Base-by-base conservation (phyloP, 495 filamentous ascomycete species). In the Chaetomium tenue region DNA sequence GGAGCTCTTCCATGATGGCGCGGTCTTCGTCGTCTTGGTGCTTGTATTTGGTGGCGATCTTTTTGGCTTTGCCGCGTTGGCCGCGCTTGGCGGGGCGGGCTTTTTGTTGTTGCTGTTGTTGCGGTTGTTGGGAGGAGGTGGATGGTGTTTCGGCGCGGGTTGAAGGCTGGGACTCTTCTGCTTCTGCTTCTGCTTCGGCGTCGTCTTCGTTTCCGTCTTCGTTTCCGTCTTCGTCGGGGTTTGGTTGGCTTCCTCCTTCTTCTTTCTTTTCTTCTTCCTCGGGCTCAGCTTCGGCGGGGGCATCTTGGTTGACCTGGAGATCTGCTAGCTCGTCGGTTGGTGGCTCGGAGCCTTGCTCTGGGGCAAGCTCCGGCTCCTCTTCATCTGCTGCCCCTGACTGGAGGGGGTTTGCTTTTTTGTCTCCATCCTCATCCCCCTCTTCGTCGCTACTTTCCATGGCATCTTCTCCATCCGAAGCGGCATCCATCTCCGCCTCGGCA, bases 11-110 rank as follows among this genome's bases (percentile, higher is more conserved):
- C 60, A 92, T 92, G 1, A 93, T 81, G 40, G 83, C 85, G 47
- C 92, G 90, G 66, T 98, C 94, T 71, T 94, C 92, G 20, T 95
- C 92, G 70, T 97, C 92, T 82, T 98, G 94, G 69, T 95, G 82
- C 39, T 91, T 92, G 75, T 98, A 98, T 77, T 97, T 98, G 53
- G 83, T 77, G 28, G 91, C 91, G 0, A 90, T 85, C 71, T 95
- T 96, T 79, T 94, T 96, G 52, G 86, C 85, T 72, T 97, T 98
- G 51, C 81, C 83, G 61, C 84, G 87, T 75, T 96, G 93, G 44
- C 92, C 94, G 28, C 93, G 91, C 46, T 89, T 86, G 39, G 75
- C 68, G 56, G 77, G 73, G 1, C 58, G 69, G 33, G 33, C 33
- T 74, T 84, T 78, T 48, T 73, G 72, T 65, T 63, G 53, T 61